phyloP scores from a whole-genome alignment of 1,139 yeast species.

The Hansenula lynferdii region DNA sequence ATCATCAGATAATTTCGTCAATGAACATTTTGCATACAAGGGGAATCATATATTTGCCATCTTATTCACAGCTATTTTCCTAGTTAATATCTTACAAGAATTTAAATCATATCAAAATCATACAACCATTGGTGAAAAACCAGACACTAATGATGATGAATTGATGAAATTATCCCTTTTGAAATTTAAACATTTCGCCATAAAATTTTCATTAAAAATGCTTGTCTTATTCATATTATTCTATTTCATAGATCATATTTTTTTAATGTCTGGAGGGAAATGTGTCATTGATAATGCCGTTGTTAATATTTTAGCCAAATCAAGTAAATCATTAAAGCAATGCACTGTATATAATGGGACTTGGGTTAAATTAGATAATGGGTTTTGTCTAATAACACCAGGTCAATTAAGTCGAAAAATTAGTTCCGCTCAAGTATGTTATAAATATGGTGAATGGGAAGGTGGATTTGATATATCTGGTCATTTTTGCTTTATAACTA shows the following conservation, averaged over 20 bases:
- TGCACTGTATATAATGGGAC: conserved; percentile 17
- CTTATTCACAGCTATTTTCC: conserved; percentile 18
- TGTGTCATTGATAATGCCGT: conserved; percentile 18
- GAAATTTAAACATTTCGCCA: conserved; percentile 16
- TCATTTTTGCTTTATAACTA: conserved; percentile 49
- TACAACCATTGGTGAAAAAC: not conserved
- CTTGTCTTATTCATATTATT: conserved; percentile 21
- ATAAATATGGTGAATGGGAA: conserved; percentile 37
- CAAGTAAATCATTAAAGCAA: conserved; percentile 4
- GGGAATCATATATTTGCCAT: conserved; percentile 29
- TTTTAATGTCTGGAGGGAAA: conserved; percentile 31
- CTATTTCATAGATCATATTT: conserved; percentile 27
- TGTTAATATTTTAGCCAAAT: conserved; percentile 4
- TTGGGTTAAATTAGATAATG: conserved; percentile 15
- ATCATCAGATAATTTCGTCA: conserved; percentile 26
- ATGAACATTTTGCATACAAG: conserved; percentile 30
- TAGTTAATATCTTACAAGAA: conserved; percentile 7
- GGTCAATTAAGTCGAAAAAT: conserved; percentile 9
- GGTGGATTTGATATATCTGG: conserved; percentile 65
- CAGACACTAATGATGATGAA: not conserved
- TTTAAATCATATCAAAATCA: conserved; percentile 11
- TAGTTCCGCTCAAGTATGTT: conserved; percentile 16
- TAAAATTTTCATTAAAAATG: conserved; percentile 24
- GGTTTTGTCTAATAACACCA: conserved; percentile 12
- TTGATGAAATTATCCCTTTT: conserved; percentile 1